phyloP scores from a whole-genome alignment of 78 protist genomes.

The Goniomonas avonlea region DNA sequence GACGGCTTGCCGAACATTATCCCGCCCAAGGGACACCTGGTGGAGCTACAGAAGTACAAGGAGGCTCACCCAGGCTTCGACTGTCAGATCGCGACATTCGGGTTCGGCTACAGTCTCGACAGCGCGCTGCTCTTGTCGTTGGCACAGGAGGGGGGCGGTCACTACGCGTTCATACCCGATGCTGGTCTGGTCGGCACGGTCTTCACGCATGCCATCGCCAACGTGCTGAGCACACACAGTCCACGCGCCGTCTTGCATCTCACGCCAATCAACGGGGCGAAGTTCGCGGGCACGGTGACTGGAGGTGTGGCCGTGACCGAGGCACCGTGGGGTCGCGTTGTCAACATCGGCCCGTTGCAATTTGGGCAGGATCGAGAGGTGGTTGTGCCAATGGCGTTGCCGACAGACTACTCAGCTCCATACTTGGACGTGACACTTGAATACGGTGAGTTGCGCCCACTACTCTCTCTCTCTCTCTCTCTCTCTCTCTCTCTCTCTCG shows the following conservation, averaged over 20 bases:
- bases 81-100: constrained; percentile 43
- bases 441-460: no score
- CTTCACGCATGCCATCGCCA: constrained; percentile 46
- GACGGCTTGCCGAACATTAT: constrained; percentile 55
- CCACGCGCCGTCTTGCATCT: no score
- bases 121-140: constrained; percentile 38
- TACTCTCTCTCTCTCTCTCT: no score
- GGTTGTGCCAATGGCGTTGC: not conserved
- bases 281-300: not conserved
- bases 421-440: no score
- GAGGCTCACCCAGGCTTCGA: constrained; percentile 16
- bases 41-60: constrained; percentile 33
- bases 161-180: constrained; percentile 56
- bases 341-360: constrained; percentile 17
- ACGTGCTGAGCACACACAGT: constrained; percentile 4
- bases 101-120: constrained; percentile 63
- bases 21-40: constrained; percentile 56
- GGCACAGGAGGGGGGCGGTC: constrained; percentile 40
- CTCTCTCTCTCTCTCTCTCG: no score
- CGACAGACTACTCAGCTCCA: no score
- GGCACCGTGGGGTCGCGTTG: not conserved
- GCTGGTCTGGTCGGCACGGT: constrained; percentile 48
- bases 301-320: not conserved
- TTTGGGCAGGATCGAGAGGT: constrained; percentile 7
- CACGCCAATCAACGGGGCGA: not conserved